phyloP scores from a whole-genome alignment of 2,329 filamentous ascomycete genomes.

The Graphium sp. region DNA sequence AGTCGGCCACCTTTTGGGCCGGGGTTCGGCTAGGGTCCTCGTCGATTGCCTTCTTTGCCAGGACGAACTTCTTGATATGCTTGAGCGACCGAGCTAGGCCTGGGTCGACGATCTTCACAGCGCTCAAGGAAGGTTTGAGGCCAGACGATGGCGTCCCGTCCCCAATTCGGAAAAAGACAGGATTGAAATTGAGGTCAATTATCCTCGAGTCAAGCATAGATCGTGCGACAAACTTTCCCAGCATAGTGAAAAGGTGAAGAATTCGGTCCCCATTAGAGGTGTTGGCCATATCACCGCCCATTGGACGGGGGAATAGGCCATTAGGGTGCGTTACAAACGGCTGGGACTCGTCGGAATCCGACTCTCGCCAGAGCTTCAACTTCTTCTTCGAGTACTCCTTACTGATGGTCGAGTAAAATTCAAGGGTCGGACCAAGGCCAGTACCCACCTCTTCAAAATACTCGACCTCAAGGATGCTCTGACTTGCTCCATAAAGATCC shows the following conservation, averaged over 20 bases:
- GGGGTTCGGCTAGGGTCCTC: slow-evolving; percentile 48
- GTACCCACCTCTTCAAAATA: slow-evolving; percentile 99
- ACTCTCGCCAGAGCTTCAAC: slow-evolving; percentile 89
- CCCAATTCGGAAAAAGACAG: slow-evolving; percentile 91
- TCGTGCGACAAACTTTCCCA: slow-evolving; percentile 92
- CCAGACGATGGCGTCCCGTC: slow-evolving; percentile 42
- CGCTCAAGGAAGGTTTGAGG: slow-evolving; percentile 70
- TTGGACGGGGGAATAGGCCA: slow-evolving; percentile 81
- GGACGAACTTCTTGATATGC: slow-evolving; percentile 71
- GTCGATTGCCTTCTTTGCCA: slow-evolving; percentile 69
- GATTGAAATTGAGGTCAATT: slow-evolving; percentile 94
- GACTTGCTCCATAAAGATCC: slow-evolving; percentile 94
- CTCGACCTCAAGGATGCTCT: slow-evolving; percentile 90
- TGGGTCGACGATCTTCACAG: slow-evolving; percentile 77
- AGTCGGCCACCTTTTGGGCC: slow-evolving; percentile 53
- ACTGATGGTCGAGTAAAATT: slow-evolving; percentile 96
- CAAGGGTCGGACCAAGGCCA: slow-evolving; percentile 82
- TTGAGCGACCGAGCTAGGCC: slow-evolving; percentile 74
- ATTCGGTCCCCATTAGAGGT: slow-evolving; percentile 75
- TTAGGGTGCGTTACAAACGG: slow-evolving; percentile 75
- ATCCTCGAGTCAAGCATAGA: slow-evolving; percentile 98
- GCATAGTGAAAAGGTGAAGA: slow-evolving; percentile 74
- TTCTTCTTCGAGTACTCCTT: slow-evolving; percentile 97
- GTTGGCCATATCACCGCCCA: slow-evolving; percentile 60
- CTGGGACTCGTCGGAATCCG: slow-evolving; percentile 52